Base-by-base conservation (phyloP, 352 stramenopile genomes). In the Phytophthora niederhauseri region DNA sequence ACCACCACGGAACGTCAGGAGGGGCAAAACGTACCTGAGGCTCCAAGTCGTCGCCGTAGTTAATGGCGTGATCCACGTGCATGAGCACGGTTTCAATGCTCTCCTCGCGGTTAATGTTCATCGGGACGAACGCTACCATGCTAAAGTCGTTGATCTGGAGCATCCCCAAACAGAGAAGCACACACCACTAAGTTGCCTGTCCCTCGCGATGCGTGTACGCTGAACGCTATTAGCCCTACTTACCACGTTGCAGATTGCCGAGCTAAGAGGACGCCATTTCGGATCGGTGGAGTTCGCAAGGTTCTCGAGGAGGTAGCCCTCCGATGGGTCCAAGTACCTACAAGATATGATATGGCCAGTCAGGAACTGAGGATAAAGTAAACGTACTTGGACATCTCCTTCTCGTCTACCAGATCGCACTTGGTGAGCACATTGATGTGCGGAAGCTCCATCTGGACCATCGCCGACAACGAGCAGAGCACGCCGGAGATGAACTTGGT, bases 401-500 rank as follows among this genome's bases (percentile, higher is more conserved):
- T 93, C 54, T 97, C 86, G 55, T 97, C 84, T 12, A 97, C 89
- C 8, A 98, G 67, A 64, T 98, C 93, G 65, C 89, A 97, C 73
- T 98, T 98, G 24, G 93, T 97, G 11, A 98, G 77, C 31, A 97
- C 90, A 71, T 98, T 98, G 31, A 98, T 92, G 67, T 97, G 89
- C 14, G 98, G 97, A 30, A 99, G 86, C 70, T 99, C 97, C n/a
- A 99, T 85, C 61, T 98, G 95, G 15, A 99, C 85, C 98, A 99
- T 99, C 17, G 97, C 94, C 58, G 96, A 98, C 5, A 99, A 89
- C 49, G 93, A 98, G 57, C 98, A 91, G 43, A 99, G 89, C 30
- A 98, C 89, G 14, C 97, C 97, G 12, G 97, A 99, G 59, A 99
- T 98, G 80, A 99, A 99, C 82, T 99, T 99, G 49, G 92, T 94